phyloP scores from a whole-genome alignment of 2,329 filamentous ascomycete genomes.

The Aphanocladium album region DNA sequence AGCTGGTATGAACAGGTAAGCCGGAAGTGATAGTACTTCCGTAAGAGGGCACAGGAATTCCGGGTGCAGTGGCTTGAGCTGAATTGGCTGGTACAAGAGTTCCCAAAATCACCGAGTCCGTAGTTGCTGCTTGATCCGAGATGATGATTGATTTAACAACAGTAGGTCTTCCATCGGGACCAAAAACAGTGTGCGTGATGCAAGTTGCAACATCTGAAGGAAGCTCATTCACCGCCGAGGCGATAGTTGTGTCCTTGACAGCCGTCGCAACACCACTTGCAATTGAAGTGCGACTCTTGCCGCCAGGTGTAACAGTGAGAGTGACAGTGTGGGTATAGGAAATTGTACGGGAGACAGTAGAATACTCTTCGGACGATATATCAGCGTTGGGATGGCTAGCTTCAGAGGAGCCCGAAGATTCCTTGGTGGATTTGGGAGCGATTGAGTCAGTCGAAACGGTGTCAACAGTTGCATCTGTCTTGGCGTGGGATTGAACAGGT shows the following conservation, averaged over 20 bases:
- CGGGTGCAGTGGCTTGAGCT: not conserved
- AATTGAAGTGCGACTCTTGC: not conserved
- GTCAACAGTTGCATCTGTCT: not conserved
- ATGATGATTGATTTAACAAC: conserved; percentile 31
- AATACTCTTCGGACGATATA: conserved; percentile 5
- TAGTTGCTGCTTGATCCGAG: conserved; percentile 14
- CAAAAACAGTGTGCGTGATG: conserved; percentile 26
- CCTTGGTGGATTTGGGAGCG: not conserved
- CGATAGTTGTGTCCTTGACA: not conserved
- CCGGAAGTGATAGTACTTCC: not conserved
- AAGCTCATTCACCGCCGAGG: not conserved
- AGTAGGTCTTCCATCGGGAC: conserved; percentile 29
- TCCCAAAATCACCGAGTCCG: not conserved
- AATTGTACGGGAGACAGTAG: conserved; percentile 11
- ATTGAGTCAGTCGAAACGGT: not conserved
- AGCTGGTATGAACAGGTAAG: conserved; percentile 20
- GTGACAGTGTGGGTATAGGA: conserved; percentile 21
- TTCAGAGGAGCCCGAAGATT: not conserved
- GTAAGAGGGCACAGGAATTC: not conserved
- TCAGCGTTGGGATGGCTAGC: conserved; percentile 1
- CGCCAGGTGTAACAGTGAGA: conserved; percentile 4
- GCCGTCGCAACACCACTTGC: not conserved
- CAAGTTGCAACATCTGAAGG: conserved; percentile 18
- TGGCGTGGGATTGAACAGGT: conserved; percentile 8
- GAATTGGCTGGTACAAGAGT: not conserved